Evolutionary conservation across 2,329 filamentous ascomycete species (phyloP).

Genomic region (Ophiosphaerella narmari): DNA sequence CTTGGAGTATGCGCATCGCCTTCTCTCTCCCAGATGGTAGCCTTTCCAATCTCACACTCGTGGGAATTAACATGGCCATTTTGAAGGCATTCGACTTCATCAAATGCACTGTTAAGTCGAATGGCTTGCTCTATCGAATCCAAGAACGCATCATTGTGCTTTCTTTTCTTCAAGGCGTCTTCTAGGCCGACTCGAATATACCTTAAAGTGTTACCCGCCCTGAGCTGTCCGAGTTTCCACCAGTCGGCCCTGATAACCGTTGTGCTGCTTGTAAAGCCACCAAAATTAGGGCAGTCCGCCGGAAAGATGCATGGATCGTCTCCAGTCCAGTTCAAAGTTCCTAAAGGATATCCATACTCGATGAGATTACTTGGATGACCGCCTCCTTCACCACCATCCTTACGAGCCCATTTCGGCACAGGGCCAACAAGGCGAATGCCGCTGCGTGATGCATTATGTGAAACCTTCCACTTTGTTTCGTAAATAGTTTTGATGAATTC

Average conservation of each 20-base stretch:
- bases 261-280: constrained; percentile 62
- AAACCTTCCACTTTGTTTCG: constrained; percentile 62
- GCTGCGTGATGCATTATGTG: constrained; percentile 64
- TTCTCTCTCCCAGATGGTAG: constrained; percentile 35
- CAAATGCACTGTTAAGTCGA: constrained; percentile 17
- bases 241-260: constrained; percentile 63
- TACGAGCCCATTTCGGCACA: constrained; percentile 61
- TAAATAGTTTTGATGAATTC: constrained; percentile 64
- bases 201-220: constrained; percentile 60
- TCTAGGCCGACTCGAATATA: constrained; percentile 58
- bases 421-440: constrained; percentile 66
- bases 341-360: constrained; percentile 61
- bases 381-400: constrained; percentile 66
- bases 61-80: constrained; percentile 34
- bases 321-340: constrained; percentile 65
- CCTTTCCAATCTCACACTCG: constrained; percentile 31
- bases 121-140: constrained; percentile 49
- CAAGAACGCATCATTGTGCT: constrained; percentile 53
- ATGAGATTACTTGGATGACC: constrained; percentile 63
- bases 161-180: constrained; percentile 54
- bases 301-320: constrained; percentile 66
- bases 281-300: constrained; percentile 63
- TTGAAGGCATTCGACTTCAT: constrained; percentile 29
- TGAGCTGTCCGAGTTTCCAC: constrained; percentile 67
- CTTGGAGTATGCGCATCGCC: constrained; percentile 22